Evolutionary conservation across 306 rosid species (phyloP).

Genomic region (Prosopis cineraria): DNA sequence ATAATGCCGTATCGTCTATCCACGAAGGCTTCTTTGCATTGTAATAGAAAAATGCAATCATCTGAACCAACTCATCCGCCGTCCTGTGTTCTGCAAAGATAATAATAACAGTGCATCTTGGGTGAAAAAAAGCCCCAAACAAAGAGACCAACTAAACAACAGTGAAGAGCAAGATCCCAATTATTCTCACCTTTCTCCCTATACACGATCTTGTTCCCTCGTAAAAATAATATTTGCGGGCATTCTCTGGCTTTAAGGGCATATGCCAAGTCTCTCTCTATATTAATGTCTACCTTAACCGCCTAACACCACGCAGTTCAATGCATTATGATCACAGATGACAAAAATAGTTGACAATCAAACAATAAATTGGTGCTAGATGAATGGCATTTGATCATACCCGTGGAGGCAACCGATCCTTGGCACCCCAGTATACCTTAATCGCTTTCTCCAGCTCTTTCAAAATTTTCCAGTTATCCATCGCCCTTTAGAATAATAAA

Average conservation of each 20-base stretch:
- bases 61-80: slow-evolving; percentile 79
- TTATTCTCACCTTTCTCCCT: slow-evolving; percentile 82
- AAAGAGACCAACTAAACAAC: slow-evolving; percentile 11
- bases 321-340: not conserved
- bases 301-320: slow-evolving; percentile 52
- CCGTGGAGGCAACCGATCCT: slow-evolving; percentile 91
- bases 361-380: not conserved
- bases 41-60: slow-evolving; percentile 94
- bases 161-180: slow-evolving; percentile 32
- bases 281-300: slow-evolving; percentile 80
- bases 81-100: slow-evolving; percentile 58
- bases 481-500: slow-evolving; percentile 53
- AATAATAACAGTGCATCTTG: not conserved
- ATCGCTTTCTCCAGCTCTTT: slow-evolving; percentile 94
- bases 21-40: slow-evolving; percentile 92
- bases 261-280: slow-evolving; percentile 90
- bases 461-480: slow-evolving; percentile 84
- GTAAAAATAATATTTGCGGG: slow-evolving; percentile 78
- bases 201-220: slow-evolving; percentile 77
- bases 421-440: slow-evolving; percentile 77
- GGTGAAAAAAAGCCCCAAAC: slow-evolving; percentile 1
- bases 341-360: not conserved
- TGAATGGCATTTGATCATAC: slow-evolving; percentile 43
- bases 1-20: slow-evolving; percentile 59
- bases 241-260: slow-evolving; percentile 81